A percentile compares a stretch with the other conserved stretches of the same genome.
Evolutionary conservation across 2,329 filamentous ascomycete genomes (phyloP).

Genomic region (Cladophialophora chaetospira): DNA sequence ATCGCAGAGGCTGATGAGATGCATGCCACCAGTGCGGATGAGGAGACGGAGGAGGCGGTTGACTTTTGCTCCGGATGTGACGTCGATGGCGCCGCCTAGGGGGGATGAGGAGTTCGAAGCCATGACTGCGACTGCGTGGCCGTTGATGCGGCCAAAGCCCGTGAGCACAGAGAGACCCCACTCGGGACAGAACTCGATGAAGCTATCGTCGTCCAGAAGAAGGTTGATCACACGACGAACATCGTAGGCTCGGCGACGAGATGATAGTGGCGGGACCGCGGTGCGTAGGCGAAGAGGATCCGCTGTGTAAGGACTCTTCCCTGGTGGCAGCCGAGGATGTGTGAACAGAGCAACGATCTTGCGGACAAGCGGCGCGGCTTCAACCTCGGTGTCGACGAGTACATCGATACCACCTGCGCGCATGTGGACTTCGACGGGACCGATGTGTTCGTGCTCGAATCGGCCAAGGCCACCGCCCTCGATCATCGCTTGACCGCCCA

Average conservation of each 20-base stretch:
- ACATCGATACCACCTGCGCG: slow-evolving; percentile 28
- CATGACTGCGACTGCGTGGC: slow-evolving; percentile 25
- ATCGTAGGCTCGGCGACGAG: slow-evolving; percentile 26
- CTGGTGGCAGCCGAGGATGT: slow-evolving; percentile 24
- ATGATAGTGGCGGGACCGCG: slow-evolving; percentile 26
- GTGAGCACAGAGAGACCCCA: slow-evolving; percentile 29
- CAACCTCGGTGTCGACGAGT: slow-evolving; percentile 28
- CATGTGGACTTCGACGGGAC: slow-evolving; percentile 27
- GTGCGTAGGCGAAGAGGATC: slow-evolving; percentile 28
- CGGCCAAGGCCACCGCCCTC: slow-evolving; percentile 27
- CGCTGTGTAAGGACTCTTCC: slow-evolving; percentile 25
- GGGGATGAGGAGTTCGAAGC: slow-evolving; percentile 27
- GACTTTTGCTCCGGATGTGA: slow-evolving; percentile 27
- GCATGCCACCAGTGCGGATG: slow-evolving; percentile 27
- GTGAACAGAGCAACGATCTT: slow-evolving; percentile 28
- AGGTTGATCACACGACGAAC: slow-evolving; percentile 27
- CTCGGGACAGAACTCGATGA: slow-evolving; percentile 27
- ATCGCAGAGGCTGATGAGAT: slow-evolving; percentile 28
- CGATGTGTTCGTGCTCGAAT: slow-evolving; percentile 28
- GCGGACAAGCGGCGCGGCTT: slow-evolving; percentile 27
- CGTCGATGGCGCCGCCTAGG: slow-evolving; percentile 25
- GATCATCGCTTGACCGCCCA: slow-evolving; percentile 30
- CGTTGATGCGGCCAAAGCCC: slow-evolving; percentile 27
- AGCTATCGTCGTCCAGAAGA: slow-evolving; percentile 26
- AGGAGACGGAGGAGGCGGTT: slow-evolving; percentile 27